These are phyloP conservation scores for Penicillium sp. DNA, from an alignment of 2,329 filamentous ascomycete genomes.

Conservation along the genomic window DNA sequence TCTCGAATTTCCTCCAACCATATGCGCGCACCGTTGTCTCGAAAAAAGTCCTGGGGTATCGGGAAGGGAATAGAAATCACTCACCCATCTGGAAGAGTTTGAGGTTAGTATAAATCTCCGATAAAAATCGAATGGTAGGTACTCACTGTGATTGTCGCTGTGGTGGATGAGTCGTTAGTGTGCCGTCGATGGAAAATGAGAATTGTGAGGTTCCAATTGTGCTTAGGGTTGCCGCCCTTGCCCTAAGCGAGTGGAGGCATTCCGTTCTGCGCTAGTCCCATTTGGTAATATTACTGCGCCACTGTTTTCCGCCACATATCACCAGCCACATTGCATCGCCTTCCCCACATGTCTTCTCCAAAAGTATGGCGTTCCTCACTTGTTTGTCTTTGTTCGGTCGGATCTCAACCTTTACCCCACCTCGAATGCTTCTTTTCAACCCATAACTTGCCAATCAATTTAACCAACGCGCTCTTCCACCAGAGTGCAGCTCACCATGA, in stretches of 20 bases:
- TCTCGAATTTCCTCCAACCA: slow-evolving; percentile 25
- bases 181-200: slow-evolving; percentile 39
- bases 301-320: neutral
- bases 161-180: slow-evolving; percentile 46
- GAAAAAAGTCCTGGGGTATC: slow-evolving; percentile 26
- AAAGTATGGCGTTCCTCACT: slow-evolving; percentile 7
- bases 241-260: slow-evolving; percentile 41
- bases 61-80: slow-evolving; percentile 39
- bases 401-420: slow-evolving; percentile 1
- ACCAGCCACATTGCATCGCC: slow-evolving; percentile 13
- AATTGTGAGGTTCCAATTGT: slow-evolving; percentile 44
- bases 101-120: slow-evolving; percentile 29
- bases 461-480: neutral
- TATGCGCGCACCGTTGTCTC: slow-evolving; percentile 35
- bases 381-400: neutral
- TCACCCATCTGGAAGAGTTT: slow-evolving; percentile 60
- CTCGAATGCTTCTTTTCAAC: neutral
- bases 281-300: slow-evolving; percentile 12
- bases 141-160: slow-evolving; percentile 56
- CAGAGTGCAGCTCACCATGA: slow-evolving; percentile 54
- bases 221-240: slow-evolving; percentile 47
- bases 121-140: slow-evolving; percentile 18
- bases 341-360: slow-evolving; percentile 15
- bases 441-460: neutral
- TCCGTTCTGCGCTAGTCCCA: slow-evolving; percentile 29